Evolutionary conservation across 345 rosid genomes (phyloP).

Genomic region (Rhodomyrtus tomentosa): DNA sequence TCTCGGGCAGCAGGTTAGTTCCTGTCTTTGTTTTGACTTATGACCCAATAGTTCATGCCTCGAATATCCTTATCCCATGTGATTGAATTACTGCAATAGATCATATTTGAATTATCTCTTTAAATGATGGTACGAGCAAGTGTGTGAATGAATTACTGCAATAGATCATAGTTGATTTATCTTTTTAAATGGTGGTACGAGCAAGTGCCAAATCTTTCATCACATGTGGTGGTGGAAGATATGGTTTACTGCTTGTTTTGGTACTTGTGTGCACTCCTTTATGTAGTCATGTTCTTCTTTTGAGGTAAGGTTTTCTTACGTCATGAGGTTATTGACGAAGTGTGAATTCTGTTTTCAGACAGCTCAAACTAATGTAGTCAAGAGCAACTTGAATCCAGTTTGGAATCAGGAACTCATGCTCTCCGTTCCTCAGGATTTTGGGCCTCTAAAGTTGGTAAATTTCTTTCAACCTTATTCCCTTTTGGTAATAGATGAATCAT

Average conservation of each 20-base stretch:
- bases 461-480: neutral
- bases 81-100: neutral
- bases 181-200: neutral
- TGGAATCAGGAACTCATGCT: conserved; percentile 84
- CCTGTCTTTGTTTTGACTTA: neutral
- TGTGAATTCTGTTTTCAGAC: conserved; percentile 19
- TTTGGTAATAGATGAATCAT: neutral
- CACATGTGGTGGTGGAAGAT: neutral
- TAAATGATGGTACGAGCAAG: neutral
- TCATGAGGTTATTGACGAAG: neutral
- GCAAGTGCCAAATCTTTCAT: neutral
- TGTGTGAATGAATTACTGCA: neutral
- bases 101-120: neutral
- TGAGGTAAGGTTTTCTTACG: neutral
- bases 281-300: neutral
- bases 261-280: neutral
- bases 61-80: neutral
- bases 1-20: conserved; percentile 78
- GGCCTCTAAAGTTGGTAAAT: conserved; percentile 56
- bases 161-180: neutral
- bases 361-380: conserved; percentile 36
- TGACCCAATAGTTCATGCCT: neutral
- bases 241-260: neutral
- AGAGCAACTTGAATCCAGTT: conserved; percentile 67
- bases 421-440: conserved; percentile 54